Conservation (phyloP, 2,329 filamentous ascomycete species). For the Pseudodiploospora longispora region DNA sequence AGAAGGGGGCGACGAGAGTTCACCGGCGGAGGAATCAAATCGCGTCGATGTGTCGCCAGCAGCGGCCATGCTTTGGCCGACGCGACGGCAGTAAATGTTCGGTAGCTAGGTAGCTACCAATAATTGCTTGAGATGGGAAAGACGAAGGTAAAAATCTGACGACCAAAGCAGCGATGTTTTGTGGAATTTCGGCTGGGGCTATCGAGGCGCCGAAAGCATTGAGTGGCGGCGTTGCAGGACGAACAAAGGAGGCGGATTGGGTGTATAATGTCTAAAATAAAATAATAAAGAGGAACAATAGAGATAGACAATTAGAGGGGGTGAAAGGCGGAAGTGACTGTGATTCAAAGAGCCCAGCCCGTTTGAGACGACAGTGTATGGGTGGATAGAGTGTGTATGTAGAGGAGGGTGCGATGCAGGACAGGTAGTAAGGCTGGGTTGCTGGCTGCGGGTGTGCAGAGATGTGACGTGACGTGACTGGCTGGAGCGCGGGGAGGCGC, state of each 20-base stretch:
- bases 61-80: constrained; percentile 17
- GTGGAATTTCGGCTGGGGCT: too few relatives aligned
- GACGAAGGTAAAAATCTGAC: too few relatives aligned
- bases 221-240: too few relatives aligned
- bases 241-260: too few relatives aligned
- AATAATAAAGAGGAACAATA: not conserved
- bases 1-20: constrained; percentile 45
- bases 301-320: not conserved
- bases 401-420: not conserved
- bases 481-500: constrained; percentile 8
- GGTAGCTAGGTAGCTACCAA: not conserved
- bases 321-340: not conserved
- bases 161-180: too few relatives aligned
- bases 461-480: constrained; percentile 16
- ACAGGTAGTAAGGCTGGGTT: not conserved
- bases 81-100: not conserved
- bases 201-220: too few relatives aligned
- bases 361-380: not conserved
- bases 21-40: constrained; percentile 39
- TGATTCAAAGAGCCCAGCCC: too few relatives aligned
- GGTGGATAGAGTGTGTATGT: not conserved
- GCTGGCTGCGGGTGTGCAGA: constrained; percentile 8
- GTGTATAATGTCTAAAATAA: not conserved
- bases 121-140: too few relatives aligned
- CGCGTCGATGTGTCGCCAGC: constrained; percentile 27